phyloP scores from a whole-genome alignment of 768 basidiomycete species.

The Punctularia strigosozonata region DNA sequence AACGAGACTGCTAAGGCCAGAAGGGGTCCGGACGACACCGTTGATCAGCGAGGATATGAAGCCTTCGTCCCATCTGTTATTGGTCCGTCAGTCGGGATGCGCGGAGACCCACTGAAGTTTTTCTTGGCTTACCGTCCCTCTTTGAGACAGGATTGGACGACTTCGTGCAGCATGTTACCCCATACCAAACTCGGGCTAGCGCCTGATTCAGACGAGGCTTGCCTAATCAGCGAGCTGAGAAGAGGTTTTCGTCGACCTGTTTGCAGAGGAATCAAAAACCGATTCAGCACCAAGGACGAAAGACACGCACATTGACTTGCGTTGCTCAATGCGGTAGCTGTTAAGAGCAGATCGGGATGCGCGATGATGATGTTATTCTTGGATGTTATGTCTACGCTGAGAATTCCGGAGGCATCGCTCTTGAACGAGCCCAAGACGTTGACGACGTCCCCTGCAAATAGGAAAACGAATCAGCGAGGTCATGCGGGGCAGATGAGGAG shows the following conservation, averaged over 20 bases:
- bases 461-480: too few relatives aligned
- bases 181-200: constrained; percentile 64
- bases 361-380: constrained; percentile 65
- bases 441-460: constrained; percentile 55
- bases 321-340: constrained; percentile 80
- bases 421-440: constrained; percentile 55
- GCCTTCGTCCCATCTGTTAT: constrained; percentile 52
- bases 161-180: constrained; percentile 89
- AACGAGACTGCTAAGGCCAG: constrained; percentile 45
- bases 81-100: too few relatives aligned
- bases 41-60: constrained; percentile 54
- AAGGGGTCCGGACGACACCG: constrained; percentile 31
- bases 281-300: too few relatives aligned
- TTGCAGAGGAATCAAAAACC: too few relatives aligned
- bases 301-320: constrained; percentile 82
- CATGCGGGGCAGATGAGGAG: too few relatives aligned
- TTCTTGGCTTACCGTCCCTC: too few relatives aligned
- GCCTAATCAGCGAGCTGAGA: too few relatives aligned
- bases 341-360: constrained; percentile 87
- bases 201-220: constrained; percentile 46
- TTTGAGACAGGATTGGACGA: constrained; percentile 71
- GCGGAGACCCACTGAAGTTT: too few relatives aligned
- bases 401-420: constrained; percentile 19
- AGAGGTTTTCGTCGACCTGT: constrained; percentile 76
- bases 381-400: constrained; percentile 47